Conservation (phyloP, 2,329 filamentous ascomycete species). For the Aureobasidium namibiae region DNA sequence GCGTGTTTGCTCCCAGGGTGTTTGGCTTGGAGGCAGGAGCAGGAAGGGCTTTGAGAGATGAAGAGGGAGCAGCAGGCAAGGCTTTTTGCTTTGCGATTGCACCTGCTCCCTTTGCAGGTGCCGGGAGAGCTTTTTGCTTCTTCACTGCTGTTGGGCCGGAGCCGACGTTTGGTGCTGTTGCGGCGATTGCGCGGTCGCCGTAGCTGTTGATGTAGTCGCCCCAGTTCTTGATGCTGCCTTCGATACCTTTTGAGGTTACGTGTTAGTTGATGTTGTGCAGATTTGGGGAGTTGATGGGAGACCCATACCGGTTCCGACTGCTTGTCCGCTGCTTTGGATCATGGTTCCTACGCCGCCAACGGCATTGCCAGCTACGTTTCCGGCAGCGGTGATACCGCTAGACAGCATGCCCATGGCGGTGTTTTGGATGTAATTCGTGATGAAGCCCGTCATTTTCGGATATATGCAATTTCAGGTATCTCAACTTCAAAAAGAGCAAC, state of each 20-base stretch:
- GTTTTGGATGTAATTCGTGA: slow-evolving; percentile 24
- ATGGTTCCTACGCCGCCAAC: slow-evolving; percentile 27
- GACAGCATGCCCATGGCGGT: slow-evolving; percentile 25
- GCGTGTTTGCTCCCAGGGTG: not conserved
- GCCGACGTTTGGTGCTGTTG: slow-evolving; percentile 25
- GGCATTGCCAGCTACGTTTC: slow-evolving; percentile 30
- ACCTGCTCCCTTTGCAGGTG: slow-evolving; percentile 11
- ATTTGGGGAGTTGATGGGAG: not conserved
- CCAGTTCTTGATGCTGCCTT: slow-evolving; percentile 26
- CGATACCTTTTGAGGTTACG: slow-evolving; percentile 24
- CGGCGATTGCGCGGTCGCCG: slow-evolving; percentile 24
- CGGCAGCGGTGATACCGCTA: slow-evolving; percentile 28
- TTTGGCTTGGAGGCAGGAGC: slow-evolving; percentile 18
- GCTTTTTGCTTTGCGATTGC: slow-evolving; percentile 10
- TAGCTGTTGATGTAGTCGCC: slow-evolving; percentile 28
- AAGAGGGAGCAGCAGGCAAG: slow-evolving; percentile 9
- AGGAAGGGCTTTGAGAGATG: slow-evolving; percentile 15
- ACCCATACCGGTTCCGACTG: slow-evolving; percentile 25
- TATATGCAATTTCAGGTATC: not conserved
- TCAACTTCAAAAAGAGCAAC: not conserved
- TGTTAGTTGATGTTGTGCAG: slow-evolving; percentile 14
- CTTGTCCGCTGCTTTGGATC: slow-evolving; percentile 26
- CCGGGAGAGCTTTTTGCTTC: slow-evolving; percentile 13
- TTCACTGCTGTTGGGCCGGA: slow-evolving; percentile 13
- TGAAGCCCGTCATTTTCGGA: slow-evolving; percentile 18